A percentile compares a stretch with the other conserved stretches of the same genome.
Conservation (phyloP, 768 basidiomycete species). For the Suillus bovinus region DNA sequence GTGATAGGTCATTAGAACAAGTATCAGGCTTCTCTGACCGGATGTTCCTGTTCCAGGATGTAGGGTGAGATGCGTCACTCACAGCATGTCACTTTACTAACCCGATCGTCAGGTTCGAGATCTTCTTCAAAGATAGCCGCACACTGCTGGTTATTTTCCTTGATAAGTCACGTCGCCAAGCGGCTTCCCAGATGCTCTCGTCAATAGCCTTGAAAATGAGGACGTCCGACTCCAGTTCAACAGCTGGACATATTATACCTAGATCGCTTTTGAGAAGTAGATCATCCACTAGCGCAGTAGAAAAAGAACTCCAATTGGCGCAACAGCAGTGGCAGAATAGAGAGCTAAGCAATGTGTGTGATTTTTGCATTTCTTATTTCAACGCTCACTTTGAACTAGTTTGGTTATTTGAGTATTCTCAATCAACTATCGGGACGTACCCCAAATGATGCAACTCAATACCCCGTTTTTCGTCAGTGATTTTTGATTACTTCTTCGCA, state of each 20-base stretch:
- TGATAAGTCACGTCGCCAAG: slow-evolving; percentile 62
- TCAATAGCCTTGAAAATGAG: slow-evolving; percentile 30
- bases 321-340: slow-evolving; percentile 86
- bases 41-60: slow-evolving; percentile 87
- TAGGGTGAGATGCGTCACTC: slow-evolving; percentile 61
- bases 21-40: slow-evolving; percentile 78
- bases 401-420: slow-evolving; percentile 84
- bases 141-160: slow-evolving; percentile 84
- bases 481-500: background rate
- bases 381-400: slow-evolving; percentile 44
- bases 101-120: slow-evolving; percentile 60
- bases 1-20: slow-evolving; percentile 72
- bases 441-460: slow-evolving; percentile 93
- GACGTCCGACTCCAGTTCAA: background rate
- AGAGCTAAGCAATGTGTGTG: slow-evolving; percentile 85
- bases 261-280: slow-evolving; percentile 28
- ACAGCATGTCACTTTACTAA: background rate
- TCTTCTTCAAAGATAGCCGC: slow-evolving; percentile 92
- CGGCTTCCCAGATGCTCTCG: slow-evolving; percentile 54
- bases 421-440: slow-evolving; percentile 94
- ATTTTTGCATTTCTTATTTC: background rate
- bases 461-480: slow-evolving; percentile 82
- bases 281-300: slow-evolving; percentile 5
- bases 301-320: slow-evolving; percentile 61
- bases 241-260: slow-evolving; percentile 31